These are phyloP conservation scores for Zarea fungicola DNA, from an alignment of 2,329 filamentous ascomycete species.

Conservation along the genomic window DNA sequence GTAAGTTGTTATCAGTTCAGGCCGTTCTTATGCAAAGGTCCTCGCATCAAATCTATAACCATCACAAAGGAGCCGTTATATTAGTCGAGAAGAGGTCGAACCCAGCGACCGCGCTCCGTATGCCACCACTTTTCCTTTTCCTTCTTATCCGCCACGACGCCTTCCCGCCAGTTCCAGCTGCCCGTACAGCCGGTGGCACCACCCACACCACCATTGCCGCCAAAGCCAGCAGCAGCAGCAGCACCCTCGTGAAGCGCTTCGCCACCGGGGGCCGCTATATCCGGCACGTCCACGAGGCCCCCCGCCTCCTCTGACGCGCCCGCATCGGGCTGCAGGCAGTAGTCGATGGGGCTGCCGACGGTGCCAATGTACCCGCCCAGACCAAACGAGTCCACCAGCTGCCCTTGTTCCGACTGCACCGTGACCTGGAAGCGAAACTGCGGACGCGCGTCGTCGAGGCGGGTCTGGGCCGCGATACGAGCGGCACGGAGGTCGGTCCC, in stretches of 20 bases:
- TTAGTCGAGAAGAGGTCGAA: conserved; percentile 13
- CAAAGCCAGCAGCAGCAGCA: conserved; percentile 20
- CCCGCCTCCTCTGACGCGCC: conserved; percentile 53
- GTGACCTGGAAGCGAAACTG: conserved; percentile 53
- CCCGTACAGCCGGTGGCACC: conserved; percentile 34
- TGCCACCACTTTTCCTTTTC: conserved; percentile 48
- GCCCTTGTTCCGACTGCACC: conserved; percentile 49
- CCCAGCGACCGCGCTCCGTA: conserved; percentile 43
- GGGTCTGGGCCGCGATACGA: conserved; percentile 59
- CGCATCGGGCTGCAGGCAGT: conserved; percentile 53
- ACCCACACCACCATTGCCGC: not conserved
- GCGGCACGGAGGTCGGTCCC: conserved; percentile 45
- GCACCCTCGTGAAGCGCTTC: conserved; percentile 35
- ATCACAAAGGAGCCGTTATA: too few relatives aligned
- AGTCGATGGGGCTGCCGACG: conserved; percentile 53
- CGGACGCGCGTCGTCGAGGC: conserved; percentile 54
- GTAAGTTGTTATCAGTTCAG: too few relatives aligned
- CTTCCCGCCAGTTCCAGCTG: conserved; percentile 39
- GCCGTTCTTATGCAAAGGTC: too few relatives aligned
- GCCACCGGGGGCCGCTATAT: conserved; percentile 43
- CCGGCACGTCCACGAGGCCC: conserved; percentile 47
- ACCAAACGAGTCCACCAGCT: conserved; percentile 45
- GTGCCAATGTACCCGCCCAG: conserved; percentile 59
- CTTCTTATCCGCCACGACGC: conserved; percentile 36
- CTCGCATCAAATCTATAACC: too few relatives aligned